A percentile compares a stretch with the other conserved stretches of the same genome.
Evolutionary conservation across 208 protist genomes (phyloP).

Genomic region (Leishmania tropica): DNA sequence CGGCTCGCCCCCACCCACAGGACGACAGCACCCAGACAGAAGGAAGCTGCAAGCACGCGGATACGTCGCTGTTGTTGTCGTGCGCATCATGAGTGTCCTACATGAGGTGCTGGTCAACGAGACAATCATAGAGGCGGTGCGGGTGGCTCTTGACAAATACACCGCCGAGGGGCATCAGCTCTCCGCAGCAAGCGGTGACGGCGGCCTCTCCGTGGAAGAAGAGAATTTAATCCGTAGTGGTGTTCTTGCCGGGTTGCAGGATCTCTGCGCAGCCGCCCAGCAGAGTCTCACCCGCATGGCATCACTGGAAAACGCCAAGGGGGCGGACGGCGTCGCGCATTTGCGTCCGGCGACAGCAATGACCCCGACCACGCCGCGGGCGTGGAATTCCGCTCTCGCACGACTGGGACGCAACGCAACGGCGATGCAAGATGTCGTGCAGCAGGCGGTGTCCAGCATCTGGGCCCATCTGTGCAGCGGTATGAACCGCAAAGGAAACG

Average conservation of each 20-base stretch:
- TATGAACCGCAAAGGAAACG: too few species aligned
- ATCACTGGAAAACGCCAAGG: not conserved
- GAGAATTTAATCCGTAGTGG: conserved; percentile 13
- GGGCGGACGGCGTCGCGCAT: not conserved
- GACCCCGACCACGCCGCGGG: not conserved
- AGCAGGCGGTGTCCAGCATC: conserved; percentile 6
- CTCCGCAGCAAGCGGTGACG: not conserved
- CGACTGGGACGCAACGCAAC: conserved; percentile 9
- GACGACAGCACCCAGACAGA: not conserved
- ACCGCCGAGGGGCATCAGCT: conserved; percentile 2
- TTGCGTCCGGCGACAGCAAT: not conserved
- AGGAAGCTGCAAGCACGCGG: not conserved
- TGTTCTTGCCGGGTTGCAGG: conserved; percentile 12
- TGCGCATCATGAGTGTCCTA: not conserved
- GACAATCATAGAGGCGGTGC: conserved; percentile 28
- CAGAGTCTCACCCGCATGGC: not conserved
- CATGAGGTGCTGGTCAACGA: conserved; percentile 12
- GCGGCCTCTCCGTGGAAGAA: conserved; percentile 7
- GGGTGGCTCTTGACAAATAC: conserved; percentile 18
- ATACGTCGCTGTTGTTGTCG: not conserved
- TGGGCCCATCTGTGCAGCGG: not conserved
- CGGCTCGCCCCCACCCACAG: not conserved
- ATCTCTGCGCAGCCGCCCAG: not conserved
- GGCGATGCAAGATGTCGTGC: conserved; percentile 13
- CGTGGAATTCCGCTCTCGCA: not conserved